Evolutionary conservation across 257 asterid species (phyloP).

Genomic region (Leptodermis oblonga): DNA sequence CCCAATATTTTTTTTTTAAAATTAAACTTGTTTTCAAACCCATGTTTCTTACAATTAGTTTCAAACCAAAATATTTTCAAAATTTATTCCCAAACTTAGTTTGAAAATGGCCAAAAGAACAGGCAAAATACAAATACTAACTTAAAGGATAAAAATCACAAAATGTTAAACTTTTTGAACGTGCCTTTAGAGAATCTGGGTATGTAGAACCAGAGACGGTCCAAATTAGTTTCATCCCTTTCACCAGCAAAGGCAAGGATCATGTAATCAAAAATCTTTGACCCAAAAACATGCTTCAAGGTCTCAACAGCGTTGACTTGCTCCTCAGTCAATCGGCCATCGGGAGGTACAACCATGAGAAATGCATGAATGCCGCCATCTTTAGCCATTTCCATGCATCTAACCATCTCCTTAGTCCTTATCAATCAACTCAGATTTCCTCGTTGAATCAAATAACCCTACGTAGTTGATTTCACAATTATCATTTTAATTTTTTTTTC

Average conservation of each 20-base stretch:
- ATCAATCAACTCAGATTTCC: not conserved
- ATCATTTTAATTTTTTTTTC: too few relatives aligned
- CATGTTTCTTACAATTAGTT: too few relatives aligned
- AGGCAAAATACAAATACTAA: too few relatives aligned
- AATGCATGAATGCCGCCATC: slow-evolving; percentile 53
- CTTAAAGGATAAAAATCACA: too few relatives aligned
- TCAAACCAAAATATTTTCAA: too few relatives aligned
- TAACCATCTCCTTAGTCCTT: not conserved
- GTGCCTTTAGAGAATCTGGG: not conserved
- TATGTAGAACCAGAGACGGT: not conserved
- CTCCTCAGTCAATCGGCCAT: slow-evolving; percentile 59
- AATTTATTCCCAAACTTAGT: too few relatives aligned
- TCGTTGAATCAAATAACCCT: not conserved
- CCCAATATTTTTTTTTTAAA: too few relatives aligned
- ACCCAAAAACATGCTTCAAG: slow-evolving; percentile 14
- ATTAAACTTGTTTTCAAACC: too few relatives aligned
- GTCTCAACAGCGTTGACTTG: slow-evolving; percentile 59
- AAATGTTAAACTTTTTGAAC: too few relatives aligned
- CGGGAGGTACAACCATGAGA: slow-evolving; percentile 56
- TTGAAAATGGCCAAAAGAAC: too few relatives aligned
- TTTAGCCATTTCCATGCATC: not conserved
- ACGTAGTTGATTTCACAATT: not conserved
- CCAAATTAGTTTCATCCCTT: not conserved
- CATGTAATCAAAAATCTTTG: not conserved
- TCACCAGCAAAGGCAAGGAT: not conserved